These are phyloP conservation scores for Takakia lepidozioides DNA, from an alignment of 225 moss, liverwort and hornwort genomes.

Conservation along the genomic window DNA sequence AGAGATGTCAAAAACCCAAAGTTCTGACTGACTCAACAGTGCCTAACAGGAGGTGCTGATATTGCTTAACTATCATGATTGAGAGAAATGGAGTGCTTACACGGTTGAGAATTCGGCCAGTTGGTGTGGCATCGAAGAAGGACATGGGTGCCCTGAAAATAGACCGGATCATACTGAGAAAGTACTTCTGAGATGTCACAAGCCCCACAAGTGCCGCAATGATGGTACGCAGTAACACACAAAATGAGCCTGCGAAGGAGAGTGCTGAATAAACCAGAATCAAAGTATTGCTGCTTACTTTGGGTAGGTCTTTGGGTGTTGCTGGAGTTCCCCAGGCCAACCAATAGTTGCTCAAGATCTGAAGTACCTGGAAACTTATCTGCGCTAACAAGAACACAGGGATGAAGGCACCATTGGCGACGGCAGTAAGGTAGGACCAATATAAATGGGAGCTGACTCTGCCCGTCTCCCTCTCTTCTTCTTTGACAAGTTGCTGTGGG, in stretches of 20 bases:
- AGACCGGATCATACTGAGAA: constrained; percentile 46
- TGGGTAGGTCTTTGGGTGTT: constrained; percentile 6
- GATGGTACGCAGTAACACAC: constrained; percentile 27
- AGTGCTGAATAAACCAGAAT: constrained; percentile 47
- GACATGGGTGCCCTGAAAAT: constrained; percentile 75
- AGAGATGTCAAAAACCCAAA: too few relatives aligned
- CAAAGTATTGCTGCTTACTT: constrained; percentile 30
- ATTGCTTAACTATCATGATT: too few relatives aligned
- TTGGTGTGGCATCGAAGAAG: constrained; percentile 76
- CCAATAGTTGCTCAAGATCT: constrained; percentile 45
- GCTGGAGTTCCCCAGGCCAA: constrained; percentile 51
- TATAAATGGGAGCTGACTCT: constrained; percentile 21
- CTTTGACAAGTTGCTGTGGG: constrained; percentile 21
- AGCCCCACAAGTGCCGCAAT: constrained; percentile 42
- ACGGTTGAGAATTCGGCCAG: constrained; percentile 60
- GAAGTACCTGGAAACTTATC: constrained; percentile 27
- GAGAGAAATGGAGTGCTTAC: constrained; percentile 20
- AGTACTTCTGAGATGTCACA: constrained; percentile 55
- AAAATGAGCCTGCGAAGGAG: constrained; percentile 24
- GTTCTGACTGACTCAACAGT: too few relatives aligned
- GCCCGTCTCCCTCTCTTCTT: constrained; percentile 31
- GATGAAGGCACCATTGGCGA: constrained; percentile 31
- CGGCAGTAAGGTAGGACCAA: constrained; percentile 32
- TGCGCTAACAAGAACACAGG: constrained; percentile 29
- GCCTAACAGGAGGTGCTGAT: too few relatives aligned